Evolutionary conservation across 163 green algal species (phyloP).

Genomic region (Chlamydomonas reinhardtii): DNA sequence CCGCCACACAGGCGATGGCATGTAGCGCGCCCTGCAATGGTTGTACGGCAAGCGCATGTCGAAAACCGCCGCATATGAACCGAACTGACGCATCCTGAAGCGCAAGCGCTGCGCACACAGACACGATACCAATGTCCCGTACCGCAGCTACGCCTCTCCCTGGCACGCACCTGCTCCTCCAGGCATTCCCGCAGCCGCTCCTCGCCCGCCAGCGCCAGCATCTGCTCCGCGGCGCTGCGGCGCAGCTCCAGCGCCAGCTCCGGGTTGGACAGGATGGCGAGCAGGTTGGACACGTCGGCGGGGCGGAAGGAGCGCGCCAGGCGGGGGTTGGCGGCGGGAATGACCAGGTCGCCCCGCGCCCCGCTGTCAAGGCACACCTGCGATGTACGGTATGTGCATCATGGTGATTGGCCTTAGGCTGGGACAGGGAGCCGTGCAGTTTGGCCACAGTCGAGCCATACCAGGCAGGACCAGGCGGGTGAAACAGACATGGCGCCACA

Average conservation of each 20-base stretch:
- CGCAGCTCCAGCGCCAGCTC: constrained; percentile 66
- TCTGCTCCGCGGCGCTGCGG: constrained; percentile 67
- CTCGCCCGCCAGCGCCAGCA: constrained; percentile 63
- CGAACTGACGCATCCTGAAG: too few relatives aligned
- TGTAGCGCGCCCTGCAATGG: background rate
- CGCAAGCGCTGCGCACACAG: too few relatives aligned
- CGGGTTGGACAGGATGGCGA: constrained; percentile 63
- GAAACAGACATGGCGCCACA: too few relatives aligned
- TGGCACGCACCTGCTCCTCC: constrained; percentile 17
- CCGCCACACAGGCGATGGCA: constrained; percentile 10
- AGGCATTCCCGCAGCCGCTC: constrained; percentile 49
- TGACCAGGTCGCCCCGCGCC: constrained; percentile 51
- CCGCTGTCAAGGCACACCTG: constrained; percentile 55
- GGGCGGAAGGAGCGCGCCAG: constrained; percentile 55
- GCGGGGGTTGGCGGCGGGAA: constrained; percentile 37
- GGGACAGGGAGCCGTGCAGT: too few relatives aligned
- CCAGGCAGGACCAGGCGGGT: too few relatives aligned
- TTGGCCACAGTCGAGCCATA: too few relatives aligned
- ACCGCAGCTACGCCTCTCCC: too few relatives aligned
- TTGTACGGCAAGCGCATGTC: background rate
- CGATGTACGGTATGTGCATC: too few relatives aligned
- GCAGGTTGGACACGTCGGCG: constrained; percentile 67
- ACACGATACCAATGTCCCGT: too few relatives aligned
- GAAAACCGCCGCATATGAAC: too few relatives aligned
- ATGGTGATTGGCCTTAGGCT: too few relatives aligned